Evolutionary conservation across 495 filamentous ascomycete species (phyloP).

Genomic region (Penicillium dipodomyicola): DNA sequence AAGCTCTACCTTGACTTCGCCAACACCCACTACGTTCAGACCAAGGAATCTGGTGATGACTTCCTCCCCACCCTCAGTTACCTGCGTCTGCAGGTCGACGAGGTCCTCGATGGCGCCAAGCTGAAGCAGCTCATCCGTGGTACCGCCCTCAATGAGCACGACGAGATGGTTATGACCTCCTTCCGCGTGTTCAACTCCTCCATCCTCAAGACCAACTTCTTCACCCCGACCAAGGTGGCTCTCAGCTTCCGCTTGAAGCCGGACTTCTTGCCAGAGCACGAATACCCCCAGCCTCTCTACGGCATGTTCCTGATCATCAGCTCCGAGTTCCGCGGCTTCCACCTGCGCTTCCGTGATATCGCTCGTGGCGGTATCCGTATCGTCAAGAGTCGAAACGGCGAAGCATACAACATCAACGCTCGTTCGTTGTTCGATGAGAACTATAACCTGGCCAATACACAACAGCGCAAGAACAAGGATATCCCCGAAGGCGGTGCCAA

Average conservation of each 20-base stretch:
- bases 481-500: conserved; percentile 99
- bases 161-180: conserved; percentile 96
- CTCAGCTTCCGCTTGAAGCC: conserved; percentile 94
- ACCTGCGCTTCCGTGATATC: conserved; percentile 96
- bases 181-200: conserved; percentile 91
- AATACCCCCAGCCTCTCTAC: conserved; percentile 91
- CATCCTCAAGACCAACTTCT: conserved; percentile 97
- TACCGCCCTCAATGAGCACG: conserved; percentile 85
- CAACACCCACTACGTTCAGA: conserved; percentile 83
- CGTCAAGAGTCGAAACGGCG: conserved; percentile 92
- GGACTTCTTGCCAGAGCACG: conserved; percentile 79
- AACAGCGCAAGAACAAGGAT: conserved; percentile 99
- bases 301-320: conserved; percentile 99
- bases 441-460: conserved; percentile 95
- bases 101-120: conserved; percentile 72
- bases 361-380: conserved; percentile 96
- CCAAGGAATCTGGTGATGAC: conserved; percentile 69
- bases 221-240: conserved; percentile 97
- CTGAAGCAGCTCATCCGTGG: conserved; percentile 79
- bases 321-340: conserved; percentile 95
- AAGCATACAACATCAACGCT: conserved; percentile 94
- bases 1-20: conserved; percentile 90
- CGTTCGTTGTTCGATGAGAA: conserved; percentile 97
- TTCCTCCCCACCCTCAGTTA: conserved; percentile 81
- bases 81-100: conserved; percentile 66